phyloP scores from a whole-genome alignment of 2,329 filamentous ascomycete genomes.

The Xylariaceae sp. region DNA sequence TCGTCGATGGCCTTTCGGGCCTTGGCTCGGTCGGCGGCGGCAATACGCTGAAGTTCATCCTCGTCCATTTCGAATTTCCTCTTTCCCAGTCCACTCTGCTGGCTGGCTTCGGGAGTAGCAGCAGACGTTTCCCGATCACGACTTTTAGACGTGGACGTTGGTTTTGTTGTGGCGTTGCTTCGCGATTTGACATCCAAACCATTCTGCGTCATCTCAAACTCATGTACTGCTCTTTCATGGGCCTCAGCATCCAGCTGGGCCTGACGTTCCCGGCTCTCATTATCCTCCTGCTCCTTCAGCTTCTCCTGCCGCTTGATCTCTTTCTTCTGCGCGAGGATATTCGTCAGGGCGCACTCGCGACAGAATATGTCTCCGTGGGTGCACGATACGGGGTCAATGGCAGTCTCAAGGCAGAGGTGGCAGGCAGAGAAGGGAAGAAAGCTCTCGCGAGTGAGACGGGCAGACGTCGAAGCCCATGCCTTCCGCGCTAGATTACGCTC shows the following conservation, averaged over 20 bases:
- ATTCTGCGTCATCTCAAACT: slow-evolving; percentile 82
- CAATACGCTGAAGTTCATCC: slow-evolving; percentile 66
- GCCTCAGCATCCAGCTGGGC: slow-evolving; percentile 62
- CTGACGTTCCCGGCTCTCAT: slow-evolving; percentile 62
- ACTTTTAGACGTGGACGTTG: slow-evolving; percentile 23
- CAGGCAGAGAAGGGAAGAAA: slow-evolving; percentile 90
- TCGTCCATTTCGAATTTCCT: slow-evolving; percentile 78
- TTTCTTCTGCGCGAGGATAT: slow-evolving; percentile 85
- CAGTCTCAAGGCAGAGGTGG: slow-evolving; percentile 76
- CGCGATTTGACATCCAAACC: slow-evolving; percentile 45
- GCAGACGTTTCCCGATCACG: slow-evolving; percentile 19
- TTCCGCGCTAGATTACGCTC: slow-evolving; percentile 78
- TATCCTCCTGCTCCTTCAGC: slow-evolving; percentile 54
- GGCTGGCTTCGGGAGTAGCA: not conserved
- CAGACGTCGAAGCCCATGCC: slow-evolving; percentile 74
- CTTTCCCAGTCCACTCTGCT: slow-evolving; percentile 47
- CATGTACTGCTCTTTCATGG: slow-evolving; percentile 61
- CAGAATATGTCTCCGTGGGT: slow-evolving; percentile 86
- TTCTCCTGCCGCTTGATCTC: slow-evolving; percentile 81
- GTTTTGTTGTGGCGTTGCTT: slow-evolving; percentile 27
- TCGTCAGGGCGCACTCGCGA: slow-evolving; percentile 84
- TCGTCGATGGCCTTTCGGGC: slow-evolving; percentile 65
- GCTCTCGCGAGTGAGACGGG: slow-evolving; percentile 82
- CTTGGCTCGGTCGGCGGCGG: slow-evolving; percentile 62
- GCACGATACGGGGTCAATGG: slow-evolving; percentile 79